Percentiles rank a stretch among this genome's conserved stretches.
These are phyloP conservation scores for Suillus plorans DNA, from an alignment of 768 basidiomycete species.

Conservation along the genomic window DNA sequence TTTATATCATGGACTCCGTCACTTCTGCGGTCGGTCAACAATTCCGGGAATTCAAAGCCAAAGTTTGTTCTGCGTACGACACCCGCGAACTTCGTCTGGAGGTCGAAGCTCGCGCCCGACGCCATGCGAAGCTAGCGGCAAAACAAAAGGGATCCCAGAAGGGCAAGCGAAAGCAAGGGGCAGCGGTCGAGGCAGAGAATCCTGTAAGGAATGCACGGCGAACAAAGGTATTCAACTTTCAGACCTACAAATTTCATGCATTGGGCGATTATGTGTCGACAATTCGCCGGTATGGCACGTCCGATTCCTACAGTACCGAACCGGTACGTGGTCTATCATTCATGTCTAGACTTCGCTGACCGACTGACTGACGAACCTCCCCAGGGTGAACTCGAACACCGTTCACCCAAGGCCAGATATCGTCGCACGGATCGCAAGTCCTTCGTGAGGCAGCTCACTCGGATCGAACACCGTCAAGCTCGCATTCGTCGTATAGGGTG, in stretches of 20 bases:
- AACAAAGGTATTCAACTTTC: constrained; percentile 12
- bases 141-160: too few relatives aligned
- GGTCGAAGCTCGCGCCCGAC: background rate
- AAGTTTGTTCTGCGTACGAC: background rate
- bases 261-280: constrained; percentile 20
- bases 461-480: constrained; percentile 6
- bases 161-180: too few relatives aligned
- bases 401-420: constrained; percentile 4
- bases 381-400: constrained; percentile 15
- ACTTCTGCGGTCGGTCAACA: background rate
- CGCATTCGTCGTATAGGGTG: background rate
- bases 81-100: background rate
- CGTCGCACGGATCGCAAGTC: background rate
- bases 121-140: background rate
- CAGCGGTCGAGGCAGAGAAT: too few relatives aligned
- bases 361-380: background rate
- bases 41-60: background rate
- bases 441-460: background rate
- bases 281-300: constrained; percentile 28
- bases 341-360: too few relatives aligned
- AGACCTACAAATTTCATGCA: constrained; percentile 25
- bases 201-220: too few relatives aligned
- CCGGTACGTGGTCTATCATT: constrained; percentile 7
- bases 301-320: constrained; percentile 36
- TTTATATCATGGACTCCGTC: background rate